phyloP scores from a whole-genome alignment of 257 asterid genomes.

The Solanum neorickii region DNA sequence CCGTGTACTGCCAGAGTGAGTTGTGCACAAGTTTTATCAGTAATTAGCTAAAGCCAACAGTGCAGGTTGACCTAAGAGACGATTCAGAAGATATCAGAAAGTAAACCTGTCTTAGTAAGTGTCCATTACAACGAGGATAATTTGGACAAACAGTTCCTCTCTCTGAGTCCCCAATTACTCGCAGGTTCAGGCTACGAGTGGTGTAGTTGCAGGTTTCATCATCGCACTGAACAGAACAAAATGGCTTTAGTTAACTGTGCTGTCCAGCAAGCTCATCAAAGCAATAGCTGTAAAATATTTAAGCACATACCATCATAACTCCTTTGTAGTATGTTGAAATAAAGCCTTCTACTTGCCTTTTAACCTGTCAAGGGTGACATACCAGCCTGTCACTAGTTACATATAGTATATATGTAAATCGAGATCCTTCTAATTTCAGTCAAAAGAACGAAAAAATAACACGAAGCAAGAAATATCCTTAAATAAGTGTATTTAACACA shows the following conservation, averaged over 20 bases:
- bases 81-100: neutral
- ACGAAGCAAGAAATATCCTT: neutral
- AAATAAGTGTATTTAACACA: neutral
- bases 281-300: neutral
- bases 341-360: conserved; percentile 75
- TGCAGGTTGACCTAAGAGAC: neutral
- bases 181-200: conserved; percentile 67
- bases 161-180: conserved; percentile 63
- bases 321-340: conserved; percentile 67
- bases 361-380: conserved; percentile 38
- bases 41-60: neutral
- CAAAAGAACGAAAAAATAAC: neutral
- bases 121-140: conserved; percentile 83
- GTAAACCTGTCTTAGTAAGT: conserved; percentile 62
- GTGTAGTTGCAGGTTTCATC: conserved; percentile 90
- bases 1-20: conserved; percentile 49
- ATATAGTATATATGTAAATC: neutral
- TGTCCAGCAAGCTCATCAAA: conserved; percentile 6
- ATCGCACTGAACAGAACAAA: conserved; percentile 50
- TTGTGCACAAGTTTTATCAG: conserved; percentile 4
- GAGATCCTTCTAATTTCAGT: neutral
- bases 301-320: conserved; percentile 65
- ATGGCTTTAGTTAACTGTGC: neutral
- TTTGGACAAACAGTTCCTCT: conserved; percentile 92
- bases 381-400: neutral